Base-by-base conservation (phyloP, 2,329 filamentous ascomycete species). In the Paecilomyces niveus region DNA sequence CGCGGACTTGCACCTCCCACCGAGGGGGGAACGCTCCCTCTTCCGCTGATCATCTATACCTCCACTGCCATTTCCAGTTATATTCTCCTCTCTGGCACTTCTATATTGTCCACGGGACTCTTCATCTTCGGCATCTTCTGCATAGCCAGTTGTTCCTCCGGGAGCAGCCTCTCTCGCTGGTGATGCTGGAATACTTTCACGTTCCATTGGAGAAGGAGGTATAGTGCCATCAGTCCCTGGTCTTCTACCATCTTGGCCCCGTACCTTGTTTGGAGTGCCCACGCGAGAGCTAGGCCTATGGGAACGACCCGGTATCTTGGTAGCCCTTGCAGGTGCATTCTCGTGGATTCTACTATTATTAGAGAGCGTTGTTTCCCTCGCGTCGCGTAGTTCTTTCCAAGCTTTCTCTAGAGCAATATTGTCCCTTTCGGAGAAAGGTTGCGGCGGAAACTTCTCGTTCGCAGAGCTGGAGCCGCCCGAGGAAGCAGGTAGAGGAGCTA, bases 341-440 rank as follows among this genome's bases (percentile, higher is more conserved):
- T 59, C 59, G 11, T 59, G 59, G 32, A 56, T 31, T 21, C 57
- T 61, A 7, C 13, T 51, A 33, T 56, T 59, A 10, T 15, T 54
- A 15, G 57, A 54, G 11, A 49, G 22, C 26, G 58, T 63, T 13
- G 58, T 57, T 53, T 65, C 63, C 11, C 53, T 60, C 15, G 60
- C 54, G 31, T 66, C 64, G 26, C 73, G 68, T 15, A 94, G 78
- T 15, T 79, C 76, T 51, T 87, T 75, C 90, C 92, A 96, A 35
- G 90, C 85, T 62, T 85, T 84, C 70, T 96, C 90, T 11, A 96
- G 79, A 1, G 88, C 85, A 64, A 87, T 85, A 64, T 93, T 95
- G 74, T 96, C 92, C 59, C 85, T 86, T 3, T 80, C 80, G 0
- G 89, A 88, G 72, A 96, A 96, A 0, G 92, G 90, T 51, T 89